Evolutionary conservation across 2,329 filamentous ascomycete species (phyloP), one percentile per base, ranked within the genome.

Genomic region (Paramyrothecium sp.): DNA sequence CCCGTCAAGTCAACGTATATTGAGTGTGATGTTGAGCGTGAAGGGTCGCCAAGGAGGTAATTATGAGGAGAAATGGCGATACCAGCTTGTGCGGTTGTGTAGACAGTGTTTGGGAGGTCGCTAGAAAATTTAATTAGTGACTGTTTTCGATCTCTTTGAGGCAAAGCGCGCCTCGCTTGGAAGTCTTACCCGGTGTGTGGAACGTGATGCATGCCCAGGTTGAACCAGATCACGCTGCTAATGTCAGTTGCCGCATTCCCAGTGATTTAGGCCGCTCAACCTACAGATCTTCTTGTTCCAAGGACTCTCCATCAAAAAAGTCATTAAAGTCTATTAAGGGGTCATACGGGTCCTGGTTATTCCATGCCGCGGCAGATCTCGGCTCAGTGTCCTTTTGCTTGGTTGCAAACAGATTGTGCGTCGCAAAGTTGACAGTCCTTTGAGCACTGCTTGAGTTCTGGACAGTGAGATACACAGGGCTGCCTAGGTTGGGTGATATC

Each of bases 201-300:
- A n/a, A 84, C 68, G 63, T 86, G 83, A 62, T 86, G 81, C 78
- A 82, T 85, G 17, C 83, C 83, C 8, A 76, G 62, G 59, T 75
- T 85, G 58, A 85, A 73, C 75, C 78, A 85, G 13, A 84, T 54
- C 3, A 84, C 81, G 12, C 51, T 53, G 38, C 16, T 17, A 3
- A 20, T 19, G 51, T 53, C 8, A 53, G 26, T 19, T n/a, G n/a
- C 7, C 30, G n/a, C 5, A 21, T 4, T 22, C 20, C 4, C 5
- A 5, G 19, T 7, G 16, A 16, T 13, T n/a, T n/a, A 21, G 19
- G 17, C 20, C 3, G 19, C 11, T 11, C 5, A 7, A 38, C 51
- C 19, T 22, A 53, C 51, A 77, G 56, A 49, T 64, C 75, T 56
- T 75, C 71, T 55, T 77, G 71, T 22, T 64, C 61, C 10, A 76